Evolutionary conservation across 176 grass and related monocot species (phyloP).

Genomic region (Themeda triandra): DNA sequence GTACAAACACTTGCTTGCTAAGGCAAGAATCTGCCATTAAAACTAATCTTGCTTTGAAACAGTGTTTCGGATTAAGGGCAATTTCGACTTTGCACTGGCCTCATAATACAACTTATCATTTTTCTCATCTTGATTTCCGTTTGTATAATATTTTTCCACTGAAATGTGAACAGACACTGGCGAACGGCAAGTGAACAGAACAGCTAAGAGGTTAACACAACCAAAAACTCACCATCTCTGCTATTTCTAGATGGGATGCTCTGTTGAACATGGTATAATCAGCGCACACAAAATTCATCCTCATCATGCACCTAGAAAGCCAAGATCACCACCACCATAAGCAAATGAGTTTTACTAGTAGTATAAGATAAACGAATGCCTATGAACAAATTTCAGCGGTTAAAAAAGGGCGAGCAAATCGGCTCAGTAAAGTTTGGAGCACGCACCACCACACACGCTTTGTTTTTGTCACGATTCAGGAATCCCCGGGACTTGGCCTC

Average conservation of each 20-base stretch:
- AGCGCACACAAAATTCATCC: neutral
- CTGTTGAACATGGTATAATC: neutral
- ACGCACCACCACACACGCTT: neutral
- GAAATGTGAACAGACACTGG: neutral
- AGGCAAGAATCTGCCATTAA: slow-evolving; percentile 15
- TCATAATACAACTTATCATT: neutral
- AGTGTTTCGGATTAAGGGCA: neutral
- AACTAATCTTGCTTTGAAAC: neutral
- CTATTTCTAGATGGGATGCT: neutral
- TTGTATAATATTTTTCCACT: neutral
- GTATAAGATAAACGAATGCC: neutral
- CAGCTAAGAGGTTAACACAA: neutral
- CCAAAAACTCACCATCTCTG: neutral
- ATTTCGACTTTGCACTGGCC: neutral
- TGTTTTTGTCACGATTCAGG: slow-evolving; percentile 34
- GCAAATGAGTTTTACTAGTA: neutral
- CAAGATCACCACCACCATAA: slow-evolving; percentile 3
- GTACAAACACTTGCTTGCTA: slow-evolving; percentile 28
- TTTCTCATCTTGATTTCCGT: neutral
- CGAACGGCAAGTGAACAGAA: neutral
- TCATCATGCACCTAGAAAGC: slow-evolving; percentile 2
- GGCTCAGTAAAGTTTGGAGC: slow-evolving; percentile 16
- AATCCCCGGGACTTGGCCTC: slow-evolving; percentile 48
- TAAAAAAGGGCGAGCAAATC: slow-evolving; percentile 12
- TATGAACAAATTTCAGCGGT: slow-evolving; percentile 31